Conservation (phyloP, 768 basidiomycete species). For the Suillus brevipes region DNA sequence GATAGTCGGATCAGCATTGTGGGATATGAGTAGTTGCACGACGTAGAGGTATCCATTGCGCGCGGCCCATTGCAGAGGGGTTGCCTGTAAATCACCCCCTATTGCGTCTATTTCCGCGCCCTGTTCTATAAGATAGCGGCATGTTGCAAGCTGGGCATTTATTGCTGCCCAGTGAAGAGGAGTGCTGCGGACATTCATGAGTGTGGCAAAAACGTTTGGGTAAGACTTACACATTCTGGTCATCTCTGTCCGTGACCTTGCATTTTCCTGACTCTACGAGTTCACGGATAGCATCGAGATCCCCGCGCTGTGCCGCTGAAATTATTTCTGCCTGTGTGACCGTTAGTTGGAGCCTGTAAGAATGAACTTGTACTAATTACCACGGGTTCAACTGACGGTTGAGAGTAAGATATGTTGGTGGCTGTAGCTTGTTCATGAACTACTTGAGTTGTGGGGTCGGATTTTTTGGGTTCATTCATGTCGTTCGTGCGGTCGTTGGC, state of each 20-base stretch:
- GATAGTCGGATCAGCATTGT: constrained; percentile 92
- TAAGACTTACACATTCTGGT: constrained; percentile 66
- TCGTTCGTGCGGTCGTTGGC: constrained; percentile 18
- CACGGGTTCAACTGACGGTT: constrained; percentile 22
- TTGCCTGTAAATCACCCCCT: constrained; percentile 92
- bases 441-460: constrained; percentile 30
- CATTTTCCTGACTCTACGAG: constrained; percentile 74
- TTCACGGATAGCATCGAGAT: constrained; percentile 59
- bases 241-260: constrained; percentile 75
- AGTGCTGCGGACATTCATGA: constrained; percentile 40
- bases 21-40: constrained; percentile 85
- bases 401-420: constrained; percentile 26
- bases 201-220: neutral
- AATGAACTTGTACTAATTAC: constrained; percentile 14
- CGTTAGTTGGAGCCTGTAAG: constrained; percentile 8
- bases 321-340: constrained; percentile 63
- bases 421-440: constrained; percentile 29
- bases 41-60: constrained; percentile 96
- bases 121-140: constrained; percentile 83
- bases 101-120: constrained; percentile 94
- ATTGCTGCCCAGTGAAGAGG: constrained; percentile 98
- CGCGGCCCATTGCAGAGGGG: constrained; percentile 98
- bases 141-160: constrained; percentile 90
- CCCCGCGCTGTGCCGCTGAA: constrained; percentile 85
- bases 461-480: constrained; percentile 34